Evolutionary conservation across 192 early-diverging fungal genomes (phyloP), one percentile per base, ranked within the genome.

Genomic region (Globomyces pollinis-pini): DNA sequence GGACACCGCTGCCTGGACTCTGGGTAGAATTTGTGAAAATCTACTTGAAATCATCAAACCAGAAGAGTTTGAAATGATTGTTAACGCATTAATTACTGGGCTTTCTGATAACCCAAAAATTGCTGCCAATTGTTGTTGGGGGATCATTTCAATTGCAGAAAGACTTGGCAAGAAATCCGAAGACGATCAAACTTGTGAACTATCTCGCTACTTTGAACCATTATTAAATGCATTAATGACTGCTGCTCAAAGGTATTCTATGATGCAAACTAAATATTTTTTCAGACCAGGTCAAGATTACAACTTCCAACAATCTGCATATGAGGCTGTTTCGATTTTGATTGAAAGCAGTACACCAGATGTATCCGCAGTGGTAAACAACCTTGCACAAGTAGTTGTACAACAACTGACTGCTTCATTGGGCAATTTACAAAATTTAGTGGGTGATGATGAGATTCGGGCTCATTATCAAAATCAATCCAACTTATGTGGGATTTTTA

Each of bases 1-100:
- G 75, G 97, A 99, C 70, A 89, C 94, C 16, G 88, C 93, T 5
- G 95, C 94, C 15, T 99, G 97, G 97, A 91, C 93, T n/a, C 73
- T 99, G 9, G 95, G 97, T 53, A 87, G 94, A 57, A 90, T 99
- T 24, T 95, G 82, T 49, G 90, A 96, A 52, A 65, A 86, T 39
- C 60, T 92, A 42, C 76, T 65, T n/a, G 30, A 52, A 1, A 39
- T 34, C 16, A 65, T 71, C 28, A 52, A 65, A 18, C 54, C 53
- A 12, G 69, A 71, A 12, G 38, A 63, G 33, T 54, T 74, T 39
- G 61, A 56, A 24, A 74, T 56, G 0, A 50, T 78, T 38, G 57
- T 78, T 7, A 20, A 57, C 6, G 89, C 89, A 18, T 69, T 99
- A 38, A 79, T 94, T 0, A 66, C 69, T 13, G 96, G 95, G 13